phyloP scores from a whole-genome alignment of 352 stramenopile species.

The Globisporangium barbulae region DNA sequence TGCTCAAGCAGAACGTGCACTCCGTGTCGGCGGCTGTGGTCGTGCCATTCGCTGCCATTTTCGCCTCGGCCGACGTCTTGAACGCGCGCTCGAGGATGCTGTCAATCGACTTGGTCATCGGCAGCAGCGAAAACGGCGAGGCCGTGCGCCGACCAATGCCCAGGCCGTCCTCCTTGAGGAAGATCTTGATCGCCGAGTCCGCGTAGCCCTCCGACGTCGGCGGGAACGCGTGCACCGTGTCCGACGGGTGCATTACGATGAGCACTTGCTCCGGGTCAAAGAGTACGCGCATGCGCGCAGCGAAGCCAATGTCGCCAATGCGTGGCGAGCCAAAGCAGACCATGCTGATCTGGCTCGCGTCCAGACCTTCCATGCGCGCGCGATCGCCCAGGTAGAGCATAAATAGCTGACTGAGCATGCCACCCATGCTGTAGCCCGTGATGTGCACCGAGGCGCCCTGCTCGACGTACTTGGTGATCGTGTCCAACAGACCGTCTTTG shows the following conservation, averaged over 20 bases:
- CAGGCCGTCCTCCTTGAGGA: slow-evolving; percentile 66
- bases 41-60: slow-evolving; percentile 1
- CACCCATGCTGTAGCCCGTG: slow-evolving; percentile 85
- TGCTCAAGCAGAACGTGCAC: slow-evolving; percentile 66
- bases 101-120: slow-evolving; percentile 73
- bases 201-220: slow-evolving; percentile 78
- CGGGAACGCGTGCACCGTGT: slow-evolving; percentile 81
- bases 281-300: slow-evolving; percentile 61
- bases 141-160: slow-evolving; percentile 62
- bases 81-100: slow-evolving; percentile 66
- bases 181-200: slow-evolving; percentile 82
- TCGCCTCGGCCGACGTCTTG: slow-evolving; percentile 33
- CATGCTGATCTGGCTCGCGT: slow-evolving; percentile 80
- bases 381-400: slow-evolving; percentile 77
- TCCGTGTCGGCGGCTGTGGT: slow-evolving; percentile 14
- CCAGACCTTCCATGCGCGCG: slow-evolving; percentile 66
- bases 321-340: slow-evolving; percentile 82
- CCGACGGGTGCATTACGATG: slow-evolving; percentile 83
- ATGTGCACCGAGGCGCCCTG: slow-evolving; percentile 72
- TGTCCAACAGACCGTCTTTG: slow-evolving; percentile 65
- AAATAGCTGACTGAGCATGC: slow-evolving; percentile 76
- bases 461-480: slow-evolving; percentile 72
- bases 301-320: slow-evolving; percentile 77
- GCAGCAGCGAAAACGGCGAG: slow-evolving; percentile 72
- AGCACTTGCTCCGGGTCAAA: slow-evolving; percentile 78